Evolutionary conservation across 345 rosid species (phyloP).

Genomic region (Mallotus nudiflorus): DNA sequence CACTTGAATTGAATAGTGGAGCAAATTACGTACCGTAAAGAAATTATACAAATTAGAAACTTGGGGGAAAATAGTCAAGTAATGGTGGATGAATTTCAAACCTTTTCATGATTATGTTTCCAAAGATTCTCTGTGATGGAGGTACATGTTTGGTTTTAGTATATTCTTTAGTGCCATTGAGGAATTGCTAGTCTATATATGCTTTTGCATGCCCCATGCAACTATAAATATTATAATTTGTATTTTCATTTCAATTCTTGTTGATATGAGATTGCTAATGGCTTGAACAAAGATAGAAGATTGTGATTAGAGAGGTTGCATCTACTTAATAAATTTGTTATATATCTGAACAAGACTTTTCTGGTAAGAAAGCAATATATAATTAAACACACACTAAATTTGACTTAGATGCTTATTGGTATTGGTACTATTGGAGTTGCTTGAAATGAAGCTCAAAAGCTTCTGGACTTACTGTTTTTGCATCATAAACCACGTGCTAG

Average conservation of each 20-base stretch:
- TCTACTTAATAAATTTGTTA: slow-evolving; percentile 21
- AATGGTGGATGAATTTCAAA: background rate
- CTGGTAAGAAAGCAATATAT: slow-evolving; percentile 31
- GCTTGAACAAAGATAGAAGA: background rate
- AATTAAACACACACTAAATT: background rate
- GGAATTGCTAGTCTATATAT: background rate
- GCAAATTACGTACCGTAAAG: background rate
- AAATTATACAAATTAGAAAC: background rate
- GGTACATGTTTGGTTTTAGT: background rate
- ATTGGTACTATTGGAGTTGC: background rate
- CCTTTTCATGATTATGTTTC: slow-evolving; percentile 32
- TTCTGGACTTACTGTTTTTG: slow-evolving; percentile 19
- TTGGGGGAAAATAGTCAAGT: background rate
- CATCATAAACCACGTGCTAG: slow-evolving; percentile 25
- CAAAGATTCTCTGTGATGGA: slow-evolving; percentile 19
- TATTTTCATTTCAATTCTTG: background rate
- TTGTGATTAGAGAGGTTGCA: slow-evolving; percentile 1
- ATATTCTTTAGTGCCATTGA: background rate
- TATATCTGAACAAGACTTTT: slow-evolving; percentile 27
- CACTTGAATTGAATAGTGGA: slow-evolving; percentile 10
- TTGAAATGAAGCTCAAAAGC: slow-evolving; percentile 2
- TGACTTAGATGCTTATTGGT: slow-evolving; percentile 16
- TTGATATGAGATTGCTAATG: background rate
- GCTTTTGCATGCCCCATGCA: slow-evolving; percentile 59
- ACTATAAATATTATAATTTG: background rate